phyloP scores from a whole-genome alignment of 768 basidiomycete genomes.

The Boletus reticulatus region DNA sequence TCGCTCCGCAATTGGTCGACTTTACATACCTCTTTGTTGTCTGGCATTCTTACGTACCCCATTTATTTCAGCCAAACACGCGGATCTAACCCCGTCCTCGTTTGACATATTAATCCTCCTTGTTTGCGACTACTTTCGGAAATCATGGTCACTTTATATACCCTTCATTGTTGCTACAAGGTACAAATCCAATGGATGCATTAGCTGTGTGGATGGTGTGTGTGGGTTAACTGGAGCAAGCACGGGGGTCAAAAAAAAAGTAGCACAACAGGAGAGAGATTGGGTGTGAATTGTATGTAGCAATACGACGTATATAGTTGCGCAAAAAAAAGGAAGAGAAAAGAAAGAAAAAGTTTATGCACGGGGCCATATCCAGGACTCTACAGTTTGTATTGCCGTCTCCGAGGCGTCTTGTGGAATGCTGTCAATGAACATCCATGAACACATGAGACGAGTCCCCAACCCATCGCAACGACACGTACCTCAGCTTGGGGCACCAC shows the following conservation, averaged over 20 bases:
- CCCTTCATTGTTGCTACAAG: constrained; percentile 39
- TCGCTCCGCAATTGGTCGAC: neutral
- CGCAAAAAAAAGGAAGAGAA: neutral
- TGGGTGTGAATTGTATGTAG: constrained; percentile 18
- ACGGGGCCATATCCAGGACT: constrained; percentile 73
- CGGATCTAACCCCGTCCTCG: neutral
- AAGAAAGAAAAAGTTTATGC: constrained; percentile 8
- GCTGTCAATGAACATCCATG: constrained; percentile 35
- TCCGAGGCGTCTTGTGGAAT: constrained; percentile 63
- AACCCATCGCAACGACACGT: constrained; percentile 26
- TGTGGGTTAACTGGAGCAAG: constrained; percentile 19
- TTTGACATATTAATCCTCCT: constrained; percentile 7
- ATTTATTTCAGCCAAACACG: neutral
- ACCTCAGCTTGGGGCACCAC: constrained; percentile 82
- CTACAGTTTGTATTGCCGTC: constrained; percentile 62
- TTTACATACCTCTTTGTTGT: constrained; percentile 16
- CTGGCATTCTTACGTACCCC: neutral
- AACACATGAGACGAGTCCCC: too few species aligned
- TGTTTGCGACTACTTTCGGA: constrained; percentile 16
- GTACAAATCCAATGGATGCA: constrained; percentile 38
- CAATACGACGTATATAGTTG: too few species aligned
- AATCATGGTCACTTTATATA: constrained; percentile 32
- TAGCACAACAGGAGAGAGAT: neutral
- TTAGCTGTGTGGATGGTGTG: constrained; percentile 26
- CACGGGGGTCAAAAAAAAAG: neutral